These are phyloP conservation scores for Ambispora gerdemannii DNA, from an alignment of 192 early-diverging fungal genomes.

Conservation along the genomic window DNA sequence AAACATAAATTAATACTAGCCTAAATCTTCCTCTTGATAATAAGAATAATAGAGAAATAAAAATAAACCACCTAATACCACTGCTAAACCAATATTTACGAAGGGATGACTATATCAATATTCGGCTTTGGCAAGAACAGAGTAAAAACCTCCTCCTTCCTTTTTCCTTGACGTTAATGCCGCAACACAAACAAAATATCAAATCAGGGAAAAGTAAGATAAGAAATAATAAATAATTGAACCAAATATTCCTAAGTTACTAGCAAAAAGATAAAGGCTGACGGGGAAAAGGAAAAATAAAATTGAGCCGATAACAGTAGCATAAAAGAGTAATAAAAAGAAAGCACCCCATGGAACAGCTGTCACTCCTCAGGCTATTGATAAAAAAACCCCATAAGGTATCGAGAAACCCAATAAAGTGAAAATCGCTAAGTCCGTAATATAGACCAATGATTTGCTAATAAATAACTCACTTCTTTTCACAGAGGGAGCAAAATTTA, in stretches of 20 bases:
- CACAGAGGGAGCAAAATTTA: neutral
- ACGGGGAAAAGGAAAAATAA: neutral
- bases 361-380: too few relatives aligned
- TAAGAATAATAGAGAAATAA: neutral
- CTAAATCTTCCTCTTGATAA: slow-evolving; percentile 14
- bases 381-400: neutral
- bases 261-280: neutral
- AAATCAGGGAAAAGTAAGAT: too few relatives aligned
- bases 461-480: neutral
- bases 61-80: neutral
- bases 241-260: too few relatives aligned
- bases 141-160: too few relatives aligned
- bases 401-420: neutral
- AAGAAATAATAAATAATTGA: too few relatives aligned
- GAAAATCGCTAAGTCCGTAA: neutral
- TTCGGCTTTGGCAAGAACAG: too few relatives aligned
- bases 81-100: too few relatives aligned
- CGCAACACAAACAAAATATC: too few relatives aligned
- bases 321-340: neutral
- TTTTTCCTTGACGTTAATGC: too few relatives aligned
- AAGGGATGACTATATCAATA: too few relatives aligned
- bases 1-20: slow-evolving; percentile 16
- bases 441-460: neutral
- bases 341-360: neutral
- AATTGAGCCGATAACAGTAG: neutral